Conservation (phyloP, 768 basidiomycete species). For the Sarcodon aspratus region DNA sequence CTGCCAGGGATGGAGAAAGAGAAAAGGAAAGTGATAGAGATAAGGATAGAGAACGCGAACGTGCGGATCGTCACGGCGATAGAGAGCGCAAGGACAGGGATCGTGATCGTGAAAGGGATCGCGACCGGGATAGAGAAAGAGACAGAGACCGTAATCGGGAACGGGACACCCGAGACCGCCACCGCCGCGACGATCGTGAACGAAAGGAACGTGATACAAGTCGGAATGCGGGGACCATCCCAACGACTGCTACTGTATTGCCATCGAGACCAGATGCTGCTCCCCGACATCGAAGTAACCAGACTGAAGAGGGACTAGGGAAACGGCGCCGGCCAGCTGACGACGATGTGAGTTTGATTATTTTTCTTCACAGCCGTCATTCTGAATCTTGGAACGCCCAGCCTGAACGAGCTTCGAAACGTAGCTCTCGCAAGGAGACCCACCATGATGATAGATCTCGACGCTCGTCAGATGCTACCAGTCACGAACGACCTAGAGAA, state of each 20-base stretch:
- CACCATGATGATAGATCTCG: slow-evolving; percentile 69
- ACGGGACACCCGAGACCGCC: slow-evolving; percentile 16
- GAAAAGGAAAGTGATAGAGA: slow-evolving; percentile 38
- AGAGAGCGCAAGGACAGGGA: slow-evolving; percentile 5
- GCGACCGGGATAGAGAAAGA: slow-evolving; percentile 14
- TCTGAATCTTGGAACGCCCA: slow-evolving; percentile 16
- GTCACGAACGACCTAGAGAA: slow-evolving; percentile 55
- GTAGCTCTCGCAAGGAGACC: slow-evolving; percentile 67
- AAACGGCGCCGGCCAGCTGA: slow-evolving; percentile 61
- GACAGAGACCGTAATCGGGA: slow-evolving; percentile 10
- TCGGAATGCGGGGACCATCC: slow-evolving; percentile 45
- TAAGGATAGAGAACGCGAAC: slow-evolving; percentile 29
- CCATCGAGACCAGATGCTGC: slow-evolving; percentile 49
- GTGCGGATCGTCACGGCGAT: slow-evolving; percentile 33
- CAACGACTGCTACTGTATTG: slow-evolving; percentile 29
- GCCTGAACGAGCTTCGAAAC: slow-evolving; percentile 70
- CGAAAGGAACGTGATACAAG: slow-evolving; percentile 39
- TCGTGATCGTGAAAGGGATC: slow-evolving; percentile 13
- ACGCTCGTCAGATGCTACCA: slow-evolving; percentile 56
- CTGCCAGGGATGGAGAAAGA: slow-evolving; percentile 22
- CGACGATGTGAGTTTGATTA: slow-evolving; percentile 49
- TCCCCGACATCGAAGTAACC: slow-evolving; percentile 35
- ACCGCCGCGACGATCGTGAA: slow-evolving; percentile 32
- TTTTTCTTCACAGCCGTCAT: not conserved
- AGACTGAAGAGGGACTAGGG: slow-evolving; percentile 54